Percentiles rank a stretch among this genome's conserved stretches.
Evolutionary conservation across 1,139 yeast genomes (phyloP).

Genomic region (Debaryomyces nepalensis): DNA sequence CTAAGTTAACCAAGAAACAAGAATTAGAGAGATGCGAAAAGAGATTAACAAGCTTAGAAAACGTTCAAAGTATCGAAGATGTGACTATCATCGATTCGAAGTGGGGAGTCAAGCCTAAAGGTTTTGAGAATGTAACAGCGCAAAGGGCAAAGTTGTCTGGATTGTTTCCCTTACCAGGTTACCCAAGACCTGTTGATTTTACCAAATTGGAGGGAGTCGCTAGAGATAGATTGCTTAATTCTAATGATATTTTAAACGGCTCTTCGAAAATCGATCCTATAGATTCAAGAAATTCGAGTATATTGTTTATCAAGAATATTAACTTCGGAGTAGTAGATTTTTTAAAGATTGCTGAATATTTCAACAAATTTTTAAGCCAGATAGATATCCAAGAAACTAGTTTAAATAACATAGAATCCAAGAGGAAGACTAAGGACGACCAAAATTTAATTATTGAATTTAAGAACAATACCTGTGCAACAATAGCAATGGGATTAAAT

Average conservation of each 20-base stretch:
- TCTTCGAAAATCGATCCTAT: slow-evolving; percentile 53
- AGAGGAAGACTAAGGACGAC: slow-evolving; percentile 41
- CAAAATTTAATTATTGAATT: slow-evolving; percentile 55
- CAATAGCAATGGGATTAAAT: slow-evolving; percentile 56
- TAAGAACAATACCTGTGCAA: slow-evolving; percentile 59
- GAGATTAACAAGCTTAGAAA: slow-evolving; percentile 26
- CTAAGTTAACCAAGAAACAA: slow-evolving; percentile 24
- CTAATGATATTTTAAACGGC: slow-evolving; percentile 43
- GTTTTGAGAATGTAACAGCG: slow-evolving; percentile 77
- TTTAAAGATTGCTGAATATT: slow-evolving; percentile 45
- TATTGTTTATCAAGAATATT: slow-evolving; percentile 52
- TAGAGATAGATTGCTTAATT: slow-evolving; percentile 43
- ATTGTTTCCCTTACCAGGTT: slow-evolving; percentile 76
- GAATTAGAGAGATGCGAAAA: slow-evolving; percentile 26
- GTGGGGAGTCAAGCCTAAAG: slow-evolving; percentile 80
- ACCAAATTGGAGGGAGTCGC: slow-evolving; percentile 57
- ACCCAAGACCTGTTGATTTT: slow-evolving; percentile 59
- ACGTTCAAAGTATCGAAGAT: slow-evolving; percentile 31
- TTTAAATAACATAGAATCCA: slow-evolving; percentile 36
- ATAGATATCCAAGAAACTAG: slow-evolving; percentile 40
- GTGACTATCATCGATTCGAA: slow-evolving; percentile 51
- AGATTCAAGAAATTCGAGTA: slow-evolving; percentile 55
- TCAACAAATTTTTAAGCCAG: slow-evolving; percentile 45
- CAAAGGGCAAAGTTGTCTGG: slow-evolving; percentile 85
- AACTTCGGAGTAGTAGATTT: slow-evolving; percentile 47